Evolutionary conservation across 192 early-diverging fungal genomes (phyloP).

Genomic region (Funneliformis geosporum): DNA sequence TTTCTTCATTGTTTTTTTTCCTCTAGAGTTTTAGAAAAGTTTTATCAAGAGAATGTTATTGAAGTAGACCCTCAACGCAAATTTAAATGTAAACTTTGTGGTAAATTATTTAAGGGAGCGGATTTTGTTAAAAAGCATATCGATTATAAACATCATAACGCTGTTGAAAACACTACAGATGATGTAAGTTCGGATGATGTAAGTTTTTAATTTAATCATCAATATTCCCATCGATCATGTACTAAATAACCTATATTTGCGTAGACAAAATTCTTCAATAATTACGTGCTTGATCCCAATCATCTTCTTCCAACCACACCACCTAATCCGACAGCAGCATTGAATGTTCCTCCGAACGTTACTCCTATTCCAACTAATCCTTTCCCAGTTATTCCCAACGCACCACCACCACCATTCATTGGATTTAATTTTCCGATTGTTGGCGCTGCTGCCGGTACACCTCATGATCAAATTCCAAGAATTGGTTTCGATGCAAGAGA

Average conservation of each 20-base stretch:
- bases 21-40: not conserved
- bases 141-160: conserved; percentile 81
- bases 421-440: conserved; percentile 42
- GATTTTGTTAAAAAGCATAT: conserved; percentile 97
- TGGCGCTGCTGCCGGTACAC: conserved; percentile 48
- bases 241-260: not conserved
- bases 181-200: conserved; percentile 47
- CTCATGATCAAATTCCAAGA: conserved; percentile 60
- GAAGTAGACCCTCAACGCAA: conserved; percentile 77
- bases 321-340: conserved; percentile 43
- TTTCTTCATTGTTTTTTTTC: not conserved
- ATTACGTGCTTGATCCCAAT: conserved; percentile 85
- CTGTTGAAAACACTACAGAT: conserved; percentile 58
- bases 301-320: conserved; percentile 59
- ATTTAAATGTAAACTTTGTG: conserved; percentile 87
- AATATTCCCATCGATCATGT: not conserved
- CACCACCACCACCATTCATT: conserved; percentile 40
- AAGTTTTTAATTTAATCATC: not conserved
- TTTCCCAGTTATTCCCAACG: conserved; percentile 35
- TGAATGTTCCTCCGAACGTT: conserved; percentile 32
- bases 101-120: conserved; percentile 91
- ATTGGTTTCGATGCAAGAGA: conserved; percentile 53
- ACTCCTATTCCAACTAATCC: conserved; percentile 29
- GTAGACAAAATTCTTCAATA: conserved; percentile 77
- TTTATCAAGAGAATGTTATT: conserved; percentile 40